phyloP scores from a whole-genome alignment of 2,329 filamentous ascomycete genomes.

The Fusarium torreyae region DNA sequence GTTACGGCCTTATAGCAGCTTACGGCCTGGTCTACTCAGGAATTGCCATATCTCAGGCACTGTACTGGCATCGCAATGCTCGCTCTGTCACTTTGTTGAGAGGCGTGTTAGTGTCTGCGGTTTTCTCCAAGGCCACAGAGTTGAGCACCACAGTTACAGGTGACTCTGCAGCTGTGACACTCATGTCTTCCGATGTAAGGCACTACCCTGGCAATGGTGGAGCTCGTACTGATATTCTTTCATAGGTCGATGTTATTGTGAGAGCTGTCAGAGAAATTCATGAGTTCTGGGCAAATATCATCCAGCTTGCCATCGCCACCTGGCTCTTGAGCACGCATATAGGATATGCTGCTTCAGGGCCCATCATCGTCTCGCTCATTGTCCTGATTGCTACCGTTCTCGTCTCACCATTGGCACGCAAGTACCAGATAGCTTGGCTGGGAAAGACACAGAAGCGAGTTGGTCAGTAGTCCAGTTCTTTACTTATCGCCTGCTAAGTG shows the following conservation, averaged over 20 bases:
- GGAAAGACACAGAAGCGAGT: slow-evolving; percentile 49
- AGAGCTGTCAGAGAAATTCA: slow-evolving; percentile 55
- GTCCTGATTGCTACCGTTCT: slow-evolving; percentile 49
- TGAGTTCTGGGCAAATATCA: slow-evolving; percentile 56
- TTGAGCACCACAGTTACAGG: slow-evolving; percentile 50
- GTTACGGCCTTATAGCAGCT: slow-evolving; percentile 54
- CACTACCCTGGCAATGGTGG: neutral
- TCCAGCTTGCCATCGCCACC: slow-evolving; percentile 55
- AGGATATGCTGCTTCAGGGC: slow-evolving; percentile 54
- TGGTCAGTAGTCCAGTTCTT: slow-evolving; percentile 34
- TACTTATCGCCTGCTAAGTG: neutral
- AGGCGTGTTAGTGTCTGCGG: slow-evolving; percentile 52
- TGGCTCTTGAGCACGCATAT: slow-evolving; percentile 55
- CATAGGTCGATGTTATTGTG: slow-evolving; percentile 57
- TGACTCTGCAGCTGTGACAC: slow-evolving; percentile 56
- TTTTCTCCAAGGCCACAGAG: slow-evolving; percentile 55
- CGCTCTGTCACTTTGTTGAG: slow-evolving; percentile 53
- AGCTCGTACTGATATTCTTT: neutral
- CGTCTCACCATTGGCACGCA: slow-evolving; percentile 49
- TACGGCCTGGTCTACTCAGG: slow-evolving; percentile 54
- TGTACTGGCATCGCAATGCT: slow-evolving; percentile 54
- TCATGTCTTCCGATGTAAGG: slow-evolving; percentile 60
- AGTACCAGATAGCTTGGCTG: slow-evolving; percentile 50
- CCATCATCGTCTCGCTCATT: slow-evolving; percentile 52
- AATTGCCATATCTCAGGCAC: slow-evolving; percentile 52